Base-by-base conservation (phyloP, 1,284 basidiomycete species). In the Gymnopus androsaceus region DNA sequence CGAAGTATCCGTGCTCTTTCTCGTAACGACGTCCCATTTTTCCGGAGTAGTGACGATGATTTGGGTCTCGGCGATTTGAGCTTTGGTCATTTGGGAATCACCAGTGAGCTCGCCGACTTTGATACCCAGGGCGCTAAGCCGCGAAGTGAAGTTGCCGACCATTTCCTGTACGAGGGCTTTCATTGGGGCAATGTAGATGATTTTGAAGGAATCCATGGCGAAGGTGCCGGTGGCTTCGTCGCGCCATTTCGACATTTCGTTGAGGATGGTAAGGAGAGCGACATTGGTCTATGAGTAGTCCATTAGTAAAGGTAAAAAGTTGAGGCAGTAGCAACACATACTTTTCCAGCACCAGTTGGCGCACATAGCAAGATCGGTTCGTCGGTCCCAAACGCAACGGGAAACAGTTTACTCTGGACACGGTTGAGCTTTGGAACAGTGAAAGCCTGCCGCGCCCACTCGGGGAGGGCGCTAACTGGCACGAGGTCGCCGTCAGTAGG, bases 31-130 rank as follows among this genome's bases (percentile, higher is more conserved):
- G 66, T 99, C 97, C 94, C 95, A 99, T 73, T 99, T 99, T 75
- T 99, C 97, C 0, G 97, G 97, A 0, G 97, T 99, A 0, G 96
- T 98, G 61, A 99, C 95, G 69, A 99, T 98, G 67, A 99, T 94
- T 15, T 50, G 96, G 0, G 97, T 98, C 70, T 97, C 94, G 3
- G 94, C 77, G 59, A 99, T 98, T 71, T 99, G 96, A 61, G 94
- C 88, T 73, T 99, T 99, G 58, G 96, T 99, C 82, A 99, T 90
- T 79, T 98, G 96, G 38, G 92, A 87, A 73, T 99, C 97, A 41
- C 97, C 97, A 0, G 97, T 99, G 53, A 99, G 81, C 71, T 99
- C 96, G 38, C 93, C 94, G 55, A 99, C 92, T 62, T 86, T 90
- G 73, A 99, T 83, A 48, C 90, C 93, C 67, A 88, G 96, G 11